Evolutionary conservation across 1,139 yeast species (phyloP), one percentile per base, ranked within the genome.

Genomic region (Diutina siamensis): DNA sequence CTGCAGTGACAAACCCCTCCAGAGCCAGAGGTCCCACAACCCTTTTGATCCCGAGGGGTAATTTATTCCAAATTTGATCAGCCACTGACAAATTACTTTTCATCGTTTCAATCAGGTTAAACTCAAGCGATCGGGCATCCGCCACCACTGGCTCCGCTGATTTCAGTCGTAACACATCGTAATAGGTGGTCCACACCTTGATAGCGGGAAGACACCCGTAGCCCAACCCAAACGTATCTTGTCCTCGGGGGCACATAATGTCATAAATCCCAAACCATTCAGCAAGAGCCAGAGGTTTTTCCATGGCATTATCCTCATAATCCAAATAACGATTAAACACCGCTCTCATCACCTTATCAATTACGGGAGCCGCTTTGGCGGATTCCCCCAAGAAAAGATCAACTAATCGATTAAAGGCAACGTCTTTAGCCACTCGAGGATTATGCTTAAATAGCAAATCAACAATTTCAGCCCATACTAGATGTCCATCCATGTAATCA

Each of bases 191-290:
- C 71, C 79, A 83, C 47, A 82, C 76, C 47, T 82, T 83, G 55
- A 84, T 58, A 2, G 81, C 76, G 0, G 83, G 75, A 31, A 75
- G 65, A 0, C 80, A 65, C 9, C 76, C 66, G 56, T 84, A 86
- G 35, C 80, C 84, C 19, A 25, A 25, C 8, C 32, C 42, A 4
- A 20, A 18, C 3, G 21, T 38, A 10, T 25, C 51, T 51, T 22
- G 38, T 50, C 46, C 35, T 50, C 49, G 41, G 46, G 46, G 47
- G 72, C 71, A 52, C 64, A 64, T 50, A 25, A 61, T 49, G 55
- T 88, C 97, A 52, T 78, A 75, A 57, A 82, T 83, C 51, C 65
- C 72, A 27, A 85, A 58, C 96, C 96, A 89, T 50, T 87, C 95
- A 42, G 86, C 76, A 13, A 87, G 63, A 40, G 63, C 66, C 13